Base-by-base conservation (phyloP, 2,329 filamentous ascomycete species). In the Zelopaecilomyces penicillatus region DNA sequence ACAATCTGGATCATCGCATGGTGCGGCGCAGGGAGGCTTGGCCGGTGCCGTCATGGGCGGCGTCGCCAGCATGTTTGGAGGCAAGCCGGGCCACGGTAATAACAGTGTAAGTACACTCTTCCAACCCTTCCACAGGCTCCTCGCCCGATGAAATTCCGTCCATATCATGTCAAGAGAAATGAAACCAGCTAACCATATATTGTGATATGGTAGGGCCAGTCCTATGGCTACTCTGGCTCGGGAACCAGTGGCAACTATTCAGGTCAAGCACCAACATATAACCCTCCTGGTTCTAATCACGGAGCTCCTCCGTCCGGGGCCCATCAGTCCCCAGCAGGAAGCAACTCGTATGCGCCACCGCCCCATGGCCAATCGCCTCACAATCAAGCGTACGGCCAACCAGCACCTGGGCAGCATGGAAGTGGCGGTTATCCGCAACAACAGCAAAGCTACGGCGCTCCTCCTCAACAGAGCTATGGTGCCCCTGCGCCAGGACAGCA, bases 151-250 rank as follows among this genome's bases (percentile, higher is more conserved):
- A 19, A 19, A 19, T 19, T 19, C 19, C 19, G 19, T 19, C 19
- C 19, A 19, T 19, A 19, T 19, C 19, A 19, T 30, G 38, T 4
- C n/a, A 36, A n/a, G 28, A 19, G 10, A 26, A 42, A 36, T 28
- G 19, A 39, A 39, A 12, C 19, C 1, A 11, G 35, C 46, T 63
- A 41, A 54, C 41, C 12, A 28, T 33, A 5, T 19, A 8, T 26
- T 31, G 27, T 47, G 26, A 30, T 36, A 10, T 43, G 48, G 29
- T 50, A 75, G 68, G 66, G 67, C 48, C 72, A 79, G 51, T 76
- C 74, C 56, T 87, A 76, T 57, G 82, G 80, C 30, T 84, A 84
- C 60, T 78, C 77, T 26, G 75, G 75, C 54, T 61, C 69, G 4
- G 73, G 72, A 37, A 67, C 74, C 37, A 60, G 71, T 49, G 74